Evolutionary conservation across 306 rosid species (phyloP).

Genomic region (Echinosophora koreensis): DNA sequence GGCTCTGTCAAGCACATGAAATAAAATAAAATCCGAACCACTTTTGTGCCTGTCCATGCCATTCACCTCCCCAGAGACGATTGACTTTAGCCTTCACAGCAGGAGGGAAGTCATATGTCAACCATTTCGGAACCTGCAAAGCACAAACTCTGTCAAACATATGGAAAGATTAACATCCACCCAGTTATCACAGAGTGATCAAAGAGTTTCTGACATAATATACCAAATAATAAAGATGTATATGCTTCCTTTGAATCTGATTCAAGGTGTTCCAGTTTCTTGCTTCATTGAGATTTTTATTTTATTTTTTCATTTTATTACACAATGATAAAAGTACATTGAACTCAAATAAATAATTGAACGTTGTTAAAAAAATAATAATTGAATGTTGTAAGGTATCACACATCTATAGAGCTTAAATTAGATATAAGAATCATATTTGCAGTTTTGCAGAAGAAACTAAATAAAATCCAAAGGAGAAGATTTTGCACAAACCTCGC

Average conservation of each 20-base stretch:
- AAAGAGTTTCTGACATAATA: conserved; percentile 10
- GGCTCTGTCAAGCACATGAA: conserved; percentile 12
- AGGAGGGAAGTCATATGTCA: conserved; percentile 96
- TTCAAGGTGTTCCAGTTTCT: background rate
- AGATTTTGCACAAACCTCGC: conserved; percentile 66
- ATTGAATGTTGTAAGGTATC: background rate
- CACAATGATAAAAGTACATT: background rate
- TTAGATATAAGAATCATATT: background rate
- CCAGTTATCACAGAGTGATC: background rate
- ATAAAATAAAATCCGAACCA: conserved; percentile 62
- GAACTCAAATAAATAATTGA: background rate
- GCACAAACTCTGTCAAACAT: conserved; percentile 44
- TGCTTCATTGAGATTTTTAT: conserved; percentile 12
- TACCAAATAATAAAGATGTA: conserved; percentile 14
- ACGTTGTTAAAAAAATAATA: no score
- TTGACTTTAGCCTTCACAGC: conserved; percentile 93
- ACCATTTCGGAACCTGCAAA: conserved; percentile 86
- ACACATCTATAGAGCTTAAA: conserved; percentile 1
- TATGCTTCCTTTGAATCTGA: conserved; percentile 15
- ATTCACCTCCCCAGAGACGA: conserved; percentile 99
- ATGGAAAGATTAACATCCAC: conserved; percentile 25
- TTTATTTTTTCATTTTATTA: background rate
- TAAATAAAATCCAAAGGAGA: conserved; percentile 32
- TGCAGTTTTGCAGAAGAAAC: conserved; percentile 28
- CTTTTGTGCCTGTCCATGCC: conserved; percentile 99